A percentile compares a stretch with the other conserved stretches of the same genome.
phyloP scores from a whole-genome alignment of 495 filamentous ascomycete species.

The Cercophora samala region DNA sequence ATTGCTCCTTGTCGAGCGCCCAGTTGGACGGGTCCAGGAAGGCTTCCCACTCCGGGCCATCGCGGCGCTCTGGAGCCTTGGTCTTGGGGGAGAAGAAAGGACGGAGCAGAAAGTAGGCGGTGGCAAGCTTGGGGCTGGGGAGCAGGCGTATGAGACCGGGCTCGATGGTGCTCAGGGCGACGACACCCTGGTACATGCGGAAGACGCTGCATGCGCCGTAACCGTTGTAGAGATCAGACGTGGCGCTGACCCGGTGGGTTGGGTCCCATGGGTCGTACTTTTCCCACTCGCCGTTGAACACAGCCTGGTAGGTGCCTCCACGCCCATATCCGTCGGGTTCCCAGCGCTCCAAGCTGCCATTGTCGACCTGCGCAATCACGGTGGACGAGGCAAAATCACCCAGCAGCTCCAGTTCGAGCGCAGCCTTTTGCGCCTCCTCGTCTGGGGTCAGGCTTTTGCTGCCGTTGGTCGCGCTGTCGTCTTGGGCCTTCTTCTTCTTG shows the following conservation, averaged over 20 bases:
- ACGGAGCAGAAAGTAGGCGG: slow-evolving; percentile 81
- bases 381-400: slow-evolving; percentile 45
- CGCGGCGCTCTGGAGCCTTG: slow-evolving; percentile 36
- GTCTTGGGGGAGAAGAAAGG: slow-evolving; percentile 72
- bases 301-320: slow-evolving; percentile 66
- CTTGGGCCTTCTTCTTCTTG: slow-evolving; percentile 29
- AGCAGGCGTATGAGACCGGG: slow-evolving; percentile 83
- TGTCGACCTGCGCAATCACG: slow-evolving; percentile 72
- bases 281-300: slow-evolving; percentile 81
- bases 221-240: slow-evolving; percentile 81
- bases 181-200: slow-evolving; percentile 85
- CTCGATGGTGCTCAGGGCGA: slow-evolving; percentile 74
- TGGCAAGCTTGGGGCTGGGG: slow-evolving; percentile 74
- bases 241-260: slow-evolving; percentile 65
- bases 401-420: slow-evolving; percentile 44
- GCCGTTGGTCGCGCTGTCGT: slow-evolving; percentile 20
- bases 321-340: slow-evolving; percentile 77
- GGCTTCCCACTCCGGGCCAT: slow-evolving; percentile 38
- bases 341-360: slow-evolving; percentile 86
- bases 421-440: slow-evolving; percentile 25
- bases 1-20: slow-evolving; percentile 46
- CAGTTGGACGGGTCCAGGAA: slow-evolving; percentile 61
- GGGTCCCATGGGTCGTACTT: slow-evolving; percentile 83
- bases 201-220: slow-evolving; percentile 83
- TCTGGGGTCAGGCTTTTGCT: slow-evolving; percentile 9